Evolutionary conservation across 2,329 filamentous ascomycete genomes (phyloP), one percentile per base, ranked within the genome.

Genomic region (Epichloe baconii): DNA sequence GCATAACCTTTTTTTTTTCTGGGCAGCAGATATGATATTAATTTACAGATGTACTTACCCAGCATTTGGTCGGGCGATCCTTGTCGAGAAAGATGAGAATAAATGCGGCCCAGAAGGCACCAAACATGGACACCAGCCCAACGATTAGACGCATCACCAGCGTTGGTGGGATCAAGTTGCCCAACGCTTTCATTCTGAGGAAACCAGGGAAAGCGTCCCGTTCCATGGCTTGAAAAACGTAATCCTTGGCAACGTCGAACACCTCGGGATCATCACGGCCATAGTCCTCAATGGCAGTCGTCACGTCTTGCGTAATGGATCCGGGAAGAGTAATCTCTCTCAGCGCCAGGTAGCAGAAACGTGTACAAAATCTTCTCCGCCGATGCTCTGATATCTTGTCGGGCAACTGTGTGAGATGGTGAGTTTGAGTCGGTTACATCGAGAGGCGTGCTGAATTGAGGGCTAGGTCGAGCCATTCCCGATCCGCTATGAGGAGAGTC

Each of bases 321-420:
- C 90, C 85, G 0, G 93, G 91, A 5, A 98, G 78, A 45, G 90
- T 89, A 58, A 98, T 97, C 69, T 98, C 93, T 82, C 71, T 98
- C 93, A 0, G 93, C 88, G n/a, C 89, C 90, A 0, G 90, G 89
- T 2, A 98, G 80, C 5, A 98, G 76, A 64, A 93, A 98, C 1
- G 91, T 97, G 71, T 96, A 98, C n/a, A 98, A 78, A 48, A 98
- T 96, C 76, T 95, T 96, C 71, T 97, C 93, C 0, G 94, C 94
- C 3, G 88, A 95, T 10, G 89, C 86, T 52, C 89, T 81, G 59
- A 98, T 89, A 62, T 98, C 93, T 55, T 88, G 82, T 56, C 93
- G 79, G n/a, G 85, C 80, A 43, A 96, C 88, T 0, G 84, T 86
- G 63, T 94, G 86, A 3, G 82, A 80, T 0, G 88, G 88, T 12